These are phyloP conservation scores for Coemansia sp. DNA, from an alignment of 192 early-diverging fungal genomes.

Conservation along the genomic window DNA sequence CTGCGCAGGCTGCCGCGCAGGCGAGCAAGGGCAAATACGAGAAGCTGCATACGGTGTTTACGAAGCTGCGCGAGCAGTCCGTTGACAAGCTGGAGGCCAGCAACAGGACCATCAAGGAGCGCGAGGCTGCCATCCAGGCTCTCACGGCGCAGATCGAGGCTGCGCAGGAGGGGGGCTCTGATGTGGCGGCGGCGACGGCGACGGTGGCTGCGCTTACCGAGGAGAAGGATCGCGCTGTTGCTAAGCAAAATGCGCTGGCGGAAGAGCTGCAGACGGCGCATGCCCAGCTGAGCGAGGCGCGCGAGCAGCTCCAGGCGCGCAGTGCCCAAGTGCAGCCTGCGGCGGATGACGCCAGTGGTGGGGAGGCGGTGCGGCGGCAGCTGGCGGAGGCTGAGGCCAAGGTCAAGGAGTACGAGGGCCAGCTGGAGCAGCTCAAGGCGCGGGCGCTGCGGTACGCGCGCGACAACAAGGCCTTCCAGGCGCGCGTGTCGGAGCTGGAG, in stretches of 20 bases:
- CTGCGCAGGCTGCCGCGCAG: background rate
- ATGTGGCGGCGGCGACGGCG: background rate
- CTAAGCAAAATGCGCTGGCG: slow-evolving; percentile 30
- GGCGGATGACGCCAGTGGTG: slow-evolving; percentile 1
- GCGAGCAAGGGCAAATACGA: slow-evolving; percentile 31
- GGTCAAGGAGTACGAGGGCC: slow-evolving; percentile 33
- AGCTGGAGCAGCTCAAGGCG: slow-evolving; percentile 44
- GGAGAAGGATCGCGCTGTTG: slow-evolving; percentile 48
- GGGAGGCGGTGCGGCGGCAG: slow-evolving; percentile 49
- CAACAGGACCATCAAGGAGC: slow-evolving; percentile 11
- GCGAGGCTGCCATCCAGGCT: slow-evolving; percentile 33
- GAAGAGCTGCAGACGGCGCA: slow-evolving; percentile 18
- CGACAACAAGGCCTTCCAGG: slow-evolving; percentile 46
- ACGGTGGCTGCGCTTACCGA: slow-evolving; percentile 32
- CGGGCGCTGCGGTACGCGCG: slow-evolving; percentile 31
- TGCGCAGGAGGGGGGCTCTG: background rate
- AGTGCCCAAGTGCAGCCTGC: slow-evolving; percentile 1
- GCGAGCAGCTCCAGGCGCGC: slow-evolving; percentile 8
- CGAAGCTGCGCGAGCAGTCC: slow-evolving; percentile 46
- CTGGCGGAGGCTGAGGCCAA: slow-evolving; percentile 42
- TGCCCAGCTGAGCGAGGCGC: slow-evolving; percentile 14
- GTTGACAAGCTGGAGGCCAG: slow-evolving; percentile 30
- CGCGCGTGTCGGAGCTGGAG: slow-evolving; percentile 29
- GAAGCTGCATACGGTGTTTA: slow-evolving; percentile 31
- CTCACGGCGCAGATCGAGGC: slow-evolving; percentile 30